Evolutionary conservation across 164 flowering plant species (phyloP), one percentile per base, ranked within the genome.

Genomic region (Aristolochia contorta): DNA sequence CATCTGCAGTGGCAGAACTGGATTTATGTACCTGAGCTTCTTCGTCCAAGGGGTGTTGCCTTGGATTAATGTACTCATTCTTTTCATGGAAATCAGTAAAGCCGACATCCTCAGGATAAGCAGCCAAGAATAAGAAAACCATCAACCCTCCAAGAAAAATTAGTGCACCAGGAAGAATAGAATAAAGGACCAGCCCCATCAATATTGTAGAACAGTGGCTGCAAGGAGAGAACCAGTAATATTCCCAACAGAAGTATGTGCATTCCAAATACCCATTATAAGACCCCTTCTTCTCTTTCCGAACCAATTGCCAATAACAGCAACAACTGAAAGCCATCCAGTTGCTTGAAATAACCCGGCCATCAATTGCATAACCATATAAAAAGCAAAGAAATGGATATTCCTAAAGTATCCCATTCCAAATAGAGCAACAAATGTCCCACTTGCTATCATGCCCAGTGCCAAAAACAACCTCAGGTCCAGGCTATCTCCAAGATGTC

Each of bases 121-220:
- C 91, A 64, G 89, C 74, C 76, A 92, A 75, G 67, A 89, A 87
- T 67, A 85, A 30, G 68, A 64, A 92, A 33, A 92, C 92, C 45
- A 89, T 57, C 37, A 91, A 59, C 21, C 98, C 98, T 43, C 87
- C 87, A 22, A 78, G 9, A 52, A 69, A 55, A 20, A 91, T 85
- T 20, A 81, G 71, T 20, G 64, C 81, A 49, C 98, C 98, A 0
- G 96, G 96, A 58, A 77, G 73, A 53, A n/a, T n/a, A n/a, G n/a
- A n/a, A 91, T 84, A 71, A 89, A 89, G 55, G 91, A 89, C 96
- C 96, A 91, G 10, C 98, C 98, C 98, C 98, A 91, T 4, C 96
- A 96, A 72, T 83, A 70, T 6, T 87, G 78, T 57, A 89, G 60
- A 65, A 84, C 89, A 55, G 76, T 27, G 14, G 87, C 93, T 32